Conservation (phyloP, 805 yeast genomes). For the Nakazawaea ishiwadae region DNA sequence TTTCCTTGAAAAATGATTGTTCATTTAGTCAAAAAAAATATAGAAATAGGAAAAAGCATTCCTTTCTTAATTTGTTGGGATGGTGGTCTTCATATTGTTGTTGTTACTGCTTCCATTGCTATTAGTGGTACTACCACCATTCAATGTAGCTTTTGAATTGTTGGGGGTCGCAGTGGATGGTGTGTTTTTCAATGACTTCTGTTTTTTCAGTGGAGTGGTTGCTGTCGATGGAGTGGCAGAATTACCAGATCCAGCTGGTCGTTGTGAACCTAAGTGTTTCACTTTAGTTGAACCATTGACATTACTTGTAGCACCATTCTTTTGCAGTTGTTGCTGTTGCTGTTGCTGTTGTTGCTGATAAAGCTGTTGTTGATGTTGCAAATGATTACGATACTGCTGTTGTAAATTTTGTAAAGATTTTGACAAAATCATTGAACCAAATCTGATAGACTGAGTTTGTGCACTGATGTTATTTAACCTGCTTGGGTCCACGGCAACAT, state of each 20-base stretch:
- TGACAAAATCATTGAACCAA: constrained; percentile 85
- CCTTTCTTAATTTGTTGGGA: not conserved
- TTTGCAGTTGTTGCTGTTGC: constrained; percentile 21
- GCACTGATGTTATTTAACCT: constrained; percentile 75
- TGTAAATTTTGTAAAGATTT: constrained; percentile 57
- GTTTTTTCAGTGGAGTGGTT: constrained; percentile 2
- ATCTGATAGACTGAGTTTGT: constrained; percentile 84
- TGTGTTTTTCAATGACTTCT: too few species aligned
- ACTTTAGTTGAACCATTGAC: constrained; percentile 1
- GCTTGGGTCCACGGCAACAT: constrained; percentile 56
- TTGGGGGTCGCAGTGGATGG: not conserved
- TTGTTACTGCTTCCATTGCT: constrained; percentile 6
- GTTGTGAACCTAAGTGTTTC: constrained; percentile 1
- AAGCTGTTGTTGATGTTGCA: constrained; percentile 24
- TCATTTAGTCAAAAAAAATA: too few species aligned
- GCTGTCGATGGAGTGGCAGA: constrained; percentile 1
- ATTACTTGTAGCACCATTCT: not conserved
- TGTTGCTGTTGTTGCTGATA: constrained; percentile 27
- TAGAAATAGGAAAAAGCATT: too few species aligned
- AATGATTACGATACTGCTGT: constrained; percentile 25
- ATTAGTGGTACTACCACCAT: constrained; percentile 3
- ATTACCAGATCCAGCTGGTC: constrained; percentile 12
- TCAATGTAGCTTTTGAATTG: not conserved
- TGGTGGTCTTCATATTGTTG: not conserved
- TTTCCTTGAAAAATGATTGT: too few species aligned